phyloP scores from a whole-genome alignment of 169 alveolate species.

The Cryptosporidium andersoni region DNA sequence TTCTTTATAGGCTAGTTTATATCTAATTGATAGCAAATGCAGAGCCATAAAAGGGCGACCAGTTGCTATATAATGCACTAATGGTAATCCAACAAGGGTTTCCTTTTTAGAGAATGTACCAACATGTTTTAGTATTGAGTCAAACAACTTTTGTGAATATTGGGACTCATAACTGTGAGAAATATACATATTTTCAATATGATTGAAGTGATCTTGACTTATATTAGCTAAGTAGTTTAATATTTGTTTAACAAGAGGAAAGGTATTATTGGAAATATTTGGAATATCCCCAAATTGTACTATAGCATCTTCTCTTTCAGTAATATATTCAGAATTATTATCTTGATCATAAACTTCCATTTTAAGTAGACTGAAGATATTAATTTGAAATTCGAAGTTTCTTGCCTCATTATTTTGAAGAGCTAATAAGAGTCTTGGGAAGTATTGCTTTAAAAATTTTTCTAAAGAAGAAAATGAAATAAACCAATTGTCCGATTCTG shows the following conservation, averaged over 20 bases:
- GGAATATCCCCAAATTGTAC: no score
- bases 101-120: not conserved
- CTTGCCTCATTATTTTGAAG: no score
- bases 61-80: slow-evolving; percentile 73
- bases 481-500: no score
- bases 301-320: no score
- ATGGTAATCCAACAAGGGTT: slow-evolving; percentile 62
- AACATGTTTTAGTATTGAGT: not conserved
- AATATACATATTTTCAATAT: slow-evolving; percentile 4
- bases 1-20: not conserved
- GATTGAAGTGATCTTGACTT: slow-evolving; percentile 7
- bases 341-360: no score
- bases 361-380: no score
- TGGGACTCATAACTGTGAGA: not conserved
- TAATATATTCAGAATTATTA: no score
- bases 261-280: no score
- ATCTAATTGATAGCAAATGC: slow-evolving; percentile 56
- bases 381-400: no score
- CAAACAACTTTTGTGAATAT: slow-evolving; percentile 8
- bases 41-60: slow-evolving; percentile 76
- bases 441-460: no score
- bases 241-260: not conserved
- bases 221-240: slow-evolving; percentile 11
- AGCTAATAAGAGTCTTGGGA: no score
- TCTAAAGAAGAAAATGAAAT: no score